Base-by-base conservation (phyloP, 768 basidiomycete species). In the Russula sp. region DNA sequence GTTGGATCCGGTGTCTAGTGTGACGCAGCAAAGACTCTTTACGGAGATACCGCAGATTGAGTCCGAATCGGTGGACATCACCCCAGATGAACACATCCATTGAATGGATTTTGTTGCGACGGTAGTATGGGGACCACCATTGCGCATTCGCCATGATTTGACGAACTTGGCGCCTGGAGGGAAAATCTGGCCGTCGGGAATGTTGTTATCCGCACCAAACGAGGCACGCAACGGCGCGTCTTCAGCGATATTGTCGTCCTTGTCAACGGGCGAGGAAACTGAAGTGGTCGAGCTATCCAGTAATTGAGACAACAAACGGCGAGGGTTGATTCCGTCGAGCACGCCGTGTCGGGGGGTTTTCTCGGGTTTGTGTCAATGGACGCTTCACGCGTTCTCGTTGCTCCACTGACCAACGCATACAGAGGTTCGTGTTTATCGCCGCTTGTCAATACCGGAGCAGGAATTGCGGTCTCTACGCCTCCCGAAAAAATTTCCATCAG, bases 121-220 rank as follows among this genome's bases (percentile, higher is more conserved):
- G n/a, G n/a, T n/a, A n/a, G n/a, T n/a, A n/a, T n/a, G n/a, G 14
- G 68, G 70, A 14, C 90, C 86, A 67, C 80, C 80, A 68, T 94
- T 94, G 35, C 78, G 65, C 77, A 93, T 80, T 60, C 79, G 77
- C 91, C 91, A 94, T 22, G 84, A 84, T 74, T 93, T 94, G 59
- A 91, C 82, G 69, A 94, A 94, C 71, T 89, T 88, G 0, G 89
- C 27, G n/a, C n/a, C n/a, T n/a, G n/a, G n/a, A n/a, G n/a, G n/a
- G n/a, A n/a, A n/a, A n/a, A n/a, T n/a, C n/a, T 91, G 88, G 0
- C 90, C 91, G 67, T 88, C 86, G 4, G 82, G 77, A 55, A 90
- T 85, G 39, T 88, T 91, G 47, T 85, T 78, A 70, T 92, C 87
- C 40, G 78, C 77, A 6, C 91, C 63, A 64, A 86, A 86, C 6